Percentiles rank a stretch among this genome's conserved stretches.
Evolutionary conservation across 2,329 filamentous ascomycete species (phyloP).

Genomic region (Calonectria pteridis): DNA sequence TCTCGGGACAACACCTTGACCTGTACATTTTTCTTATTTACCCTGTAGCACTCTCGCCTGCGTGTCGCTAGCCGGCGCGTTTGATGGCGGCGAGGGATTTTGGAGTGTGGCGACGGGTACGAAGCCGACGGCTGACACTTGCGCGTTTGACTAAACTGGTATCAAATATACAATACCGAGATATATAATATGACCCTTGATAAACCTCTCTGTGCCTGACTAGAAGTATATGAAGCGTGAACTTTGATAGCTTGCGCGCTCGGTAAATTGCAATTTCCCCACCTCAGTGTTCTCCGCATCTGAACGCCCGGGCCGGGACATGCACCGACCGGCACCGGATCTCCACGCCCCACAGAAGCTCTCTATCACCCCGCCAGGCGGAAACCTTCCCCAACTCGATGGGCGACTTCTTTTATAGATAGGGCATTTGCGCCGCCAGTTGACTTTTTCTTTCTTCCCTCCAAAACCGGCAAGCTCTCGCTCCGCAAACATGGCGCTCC

Average conservation of each 20-base stretch:
- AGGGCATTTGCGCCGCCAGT: not conserved
- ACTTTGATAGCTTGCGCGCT: not conserved
- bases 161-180: not conserved
- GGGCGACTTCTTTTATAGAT: conserved; percentile 19
- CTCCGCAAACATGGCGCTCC: conserved; percentile 46
- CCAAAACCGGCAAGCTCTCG: not conserved
- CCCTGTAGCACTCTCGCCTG: not conserved
- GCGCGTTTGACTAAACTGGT: conserved; percentile 1
- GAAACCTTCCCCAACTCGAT: conserved; percentile 16
- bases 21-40: conserved; percentile 15
- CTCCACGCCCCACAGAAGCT: conserved; percentile 38
- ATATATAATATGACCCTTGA: conserved; percentile 14
- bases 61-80: not conserved
- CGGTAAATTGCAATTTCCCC: not conserved
- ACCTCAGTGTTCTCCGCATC: conserved; percentile 5
- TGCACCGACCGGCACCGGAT: conserved; percentile 41
- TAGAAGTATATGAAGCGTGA: not conserved
- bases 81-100: not conserved
- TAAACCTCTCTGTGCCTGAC: not conserved
- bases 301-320: conserved; percentile 22
- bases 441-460: not conserved
- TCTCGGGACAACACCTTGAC: conserved; percentile 10
- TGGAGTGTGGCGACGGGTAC: conserved; percentile 16
- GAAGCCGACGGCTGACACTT: conserved; percentile 12
- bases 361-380: conserved; percentile 37